A percentile compares a stretch with the other conserved stretches of the same genome.
Evolutionary conservation across 768 basidiomycete genomes (phyloP).

Genomic region (Panaeolus papilionaceus): DNA sequence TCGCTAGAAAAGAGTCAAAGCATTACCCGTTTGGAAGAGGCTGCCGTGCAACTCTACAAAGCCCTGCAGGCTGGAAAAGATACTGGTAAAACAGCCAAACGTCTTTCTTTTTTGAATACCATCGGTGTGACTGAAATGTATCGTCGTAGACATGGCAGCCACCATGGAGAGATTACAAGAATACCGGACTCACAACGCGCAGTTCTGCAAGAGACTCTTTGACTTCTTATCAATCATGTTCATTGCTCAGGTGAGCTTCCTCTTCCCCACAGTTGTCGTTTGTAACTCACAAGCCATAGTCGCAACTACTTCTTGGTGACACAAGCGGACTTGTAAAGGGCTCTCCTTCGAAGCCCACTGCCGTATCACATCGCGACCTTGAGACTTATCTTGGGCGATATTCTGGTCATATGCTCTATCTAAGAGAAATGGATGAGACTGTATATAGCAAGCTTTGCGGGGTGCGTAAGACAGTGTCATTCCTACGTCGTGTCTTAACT

Average conservation of each 20-base stretch:
- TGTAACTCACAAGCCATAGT: slow-evolving; percentile 43
- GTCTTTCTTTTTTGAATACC: slow-evolving; percentile 11
- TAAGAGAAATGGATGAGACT: slow-evolving; percentile 95
- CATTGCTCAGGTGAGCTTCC: slow-evolving; percentile 74
- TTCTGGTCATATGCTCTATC: slow-evolving; percentile 86
- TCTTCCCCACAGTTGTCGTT: slow-evolving; percentile 2
- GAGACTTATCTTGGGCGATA: slow-evolving; percentile 89
- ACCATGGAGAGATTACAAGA: slow-evolving; percentile 93
- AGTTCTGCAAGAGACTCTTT: slow-evolving; percentile 91
- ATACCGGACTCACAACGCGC: slow-evolving; percentile 86
- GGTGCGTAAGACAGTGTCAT: slow-evolving; percentile 52
- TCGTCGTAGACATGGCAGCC: slow-evolving; percentile 85
- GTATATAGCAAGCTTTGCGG: slow-evolving; percentile 90
- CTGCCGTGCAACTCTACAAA: slow-evolving; percentile 91
- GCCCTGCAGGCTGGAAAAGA: slow-evolving; percentile 91
- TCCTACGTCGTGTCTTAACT: slow-evolving; percentile 14
- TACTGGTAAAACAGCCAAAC: slow-evolving; percentile 58
- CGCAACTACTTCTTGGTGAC: slow-evolving; percentile 71
- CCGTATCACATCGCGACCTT: slow-evolving; percentile 72
- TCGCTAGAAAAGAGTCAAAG: slow-evolving; percentile 83
- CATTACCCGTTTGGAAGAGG: slow-evolving; percentile 80
- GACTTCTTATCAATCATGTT: slow-evolving; percentile 94
- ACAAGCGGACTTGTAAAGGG: slow-evolving; percentile 59
- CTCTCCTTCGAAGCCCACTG: slow-evolving; percentile 49
- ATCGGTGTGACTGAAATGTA: background rate